Conservation (phyloP, 140 eudicot genomes). For the Erigeron philadelphicus region DNA sequence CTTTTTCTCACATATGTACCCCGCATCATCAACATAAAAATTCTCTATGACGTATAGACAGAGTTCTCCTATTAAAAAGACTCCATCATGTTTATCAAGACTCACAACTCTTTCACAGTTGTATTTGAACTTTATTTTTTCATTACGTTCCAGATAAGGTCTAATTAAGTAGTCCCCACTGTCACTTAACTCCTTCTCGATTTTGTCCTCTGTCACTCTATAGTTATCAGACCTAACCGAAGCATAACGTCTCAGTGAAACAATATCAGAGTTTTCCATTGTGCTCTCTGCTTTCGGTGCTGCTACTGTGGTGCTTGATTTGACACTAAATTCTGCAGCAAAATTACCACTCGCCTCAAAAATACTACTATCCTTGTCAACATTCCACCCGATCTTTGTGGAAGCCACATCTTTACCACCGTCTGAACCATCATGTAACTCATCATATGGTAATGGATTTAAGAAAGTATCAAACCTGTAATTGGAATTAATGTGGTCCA, state of each 20-base stretch:
- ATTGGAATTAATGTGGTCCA: conserved; percentile 46
- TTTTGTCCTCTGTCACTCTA: conserved; percentile 54
- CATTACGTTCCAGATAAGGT: conserved; percentile 83
- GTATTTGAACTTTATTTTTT: conserved; percentile 71
- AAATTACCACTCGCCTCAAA: conserved; percentile 71
- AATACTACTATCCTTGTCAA: conserved; percentile 66
- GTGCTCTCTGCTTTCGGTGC: conserved; percentile 59
- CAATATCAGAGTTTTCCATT: conserved; percentile 60
- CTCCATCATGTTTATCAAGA: conserved; percentile 95
- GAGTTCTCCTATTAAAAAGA: conserved; percentile 88
- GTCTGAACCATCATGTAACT: conserved; percentile 55
- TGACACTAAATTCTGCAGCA: conserved; percentile 54
- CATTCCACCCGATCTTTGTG: conserved; percentile 60
- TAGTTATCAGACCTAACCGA: conserved; percentile 55
- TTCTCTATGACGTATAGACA: conserved; percentile 83
- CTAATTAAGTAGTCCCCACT: conserved; percentile 87
- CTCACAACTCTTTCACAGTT: conserved; percentile 94
- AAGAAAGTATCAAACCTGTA: conserved; percentile 45
- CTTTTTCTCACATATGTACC: conserved; percentile 86
- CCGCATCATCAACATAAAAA: conserved; percentile 78
- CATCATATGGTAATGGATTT: conserved; percentile 49
- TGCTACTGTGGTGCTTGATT: conserved; percentile 38
- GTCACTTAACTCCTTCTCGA: conserved; percentile 73
- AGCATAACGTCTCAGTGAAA: conserved; percentile 60
- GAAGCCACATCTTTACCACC: conserved; percentile 53